Base-by-base conservation (phyloP, 345 rosid species). In the Ailanthus altissimus region DNA sequence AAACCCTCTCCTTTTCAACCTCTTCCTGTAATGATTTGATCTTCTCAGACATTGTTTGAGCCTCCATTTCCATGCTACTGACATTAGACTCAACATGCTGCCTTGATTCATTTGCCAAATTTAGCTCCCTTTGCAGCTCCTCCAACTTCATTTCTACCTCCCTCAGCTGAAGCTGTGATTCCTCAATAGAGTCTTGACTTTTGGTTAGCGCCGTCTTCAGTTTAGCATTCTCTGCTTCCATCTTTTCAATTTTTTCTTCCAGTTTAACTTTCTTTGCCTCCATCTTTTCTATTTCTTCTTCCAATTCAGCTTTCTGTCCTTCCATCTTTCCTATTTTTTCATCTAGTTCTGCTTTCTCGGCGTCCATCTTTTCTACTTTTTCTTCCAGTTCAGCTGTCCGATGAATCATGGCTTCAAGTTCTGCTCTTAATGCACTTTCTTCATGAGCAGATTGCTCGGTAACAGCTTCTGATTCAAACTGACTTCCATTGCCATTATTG, bases 1-100 rank as follows among this genome's bases (percentile, higher is more conserved):
- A 63, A 62, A 81, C 83, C 84, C 85, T 93, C 82, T 90, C 91
- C 73, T 83, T 89, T 68, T 79, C 77, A 23, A 89, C 75, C 74
- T 93, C 96, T 64, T 82, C 88, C 82, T 93, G 86, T 63, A 95
- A 78, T 18, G 79, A 84, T 46, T 83, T 77, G 3, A 92, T 88
- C 81, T 86, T 88, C 26, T 85, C 84, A 26, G 82, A 71, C 87
- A 86, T 81, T 13, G 79, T 78, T 78, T 79, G 75, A 25, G 87
- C 79, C 66, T 89, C 89, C 9, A 64, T 89, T 85, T 90, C 94
- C 84, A 85, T 54, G 75, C 67, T 70, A 28, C 81, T 51, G 28
- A 91, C 86, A 75, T 85, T 92, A 75, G 91, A 85, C 78, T 90
- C 94, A 63, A 91, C 77, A 73, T 75, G 71, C 72, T 80, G 82